Base-by-base conservation (phyloP, 345 rosid species). In the Eucalyptus cloeziana region DNA sequence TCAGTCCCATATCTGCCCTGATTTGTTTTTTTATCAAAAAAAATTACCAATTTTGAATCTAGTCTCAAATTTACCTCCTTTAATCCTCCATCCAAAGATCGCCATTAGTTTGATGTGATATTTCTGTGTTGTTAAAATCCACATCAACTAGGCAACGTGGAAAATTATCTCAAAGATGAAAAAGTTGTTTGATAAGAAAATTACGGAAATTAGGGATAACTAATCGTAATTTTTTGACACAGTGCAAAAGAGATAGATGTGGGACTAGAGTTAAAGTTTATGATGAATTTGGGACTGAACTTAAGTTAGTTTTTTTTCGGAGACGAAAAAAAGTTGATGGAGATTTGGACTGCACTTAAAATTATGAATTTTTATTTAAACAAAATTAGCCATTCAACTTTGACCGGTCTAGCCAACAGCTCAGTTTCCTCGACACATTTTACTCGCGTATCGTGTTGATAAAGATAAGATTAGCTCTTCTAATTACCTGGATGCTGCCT, bases 161-260 rank as follows among this genome's bases (percentile, higher is more conserved):
- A 62, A 27, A 27, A 13, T 62, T 12, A 30, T 27, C 31, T 62
- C 31, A 11, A 27, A 62, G n/a, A 62, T 13, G 15, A 62, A 62
- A 27, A 12, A 3, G 7, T 62, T 62, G 2, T 62, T 13, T 30
- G 15, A 62, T 12, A 27, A 25, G 31, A 60, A 60, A 62, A 13
- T 60, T 60, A 60, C 0, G 8, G 69, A 60, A 60, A 60, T 27
- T 62, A 62, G 69, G 69, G 8, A 62, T 1, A 30, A 62, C 2
- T 27, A 62, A 0, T 6, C 0, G 7, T 0, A 0, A 27, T 12
- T 60, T 60, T 60, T 12, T 30, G 15, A 25, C 31, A 60, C 1
- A 6, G 1, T 0, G 15, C 31, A 11, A 12, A 4, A 10, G 2
- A 30, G 33, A 62, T 1, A 62, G 7, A 62, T 62, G 6, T 27